Percentiles rank a stretch among this genome's conserved stretches.
phyloP scores from a whole-genome alignment of 139 green algal species.

The Ettlia oleoabundans region DNA sequence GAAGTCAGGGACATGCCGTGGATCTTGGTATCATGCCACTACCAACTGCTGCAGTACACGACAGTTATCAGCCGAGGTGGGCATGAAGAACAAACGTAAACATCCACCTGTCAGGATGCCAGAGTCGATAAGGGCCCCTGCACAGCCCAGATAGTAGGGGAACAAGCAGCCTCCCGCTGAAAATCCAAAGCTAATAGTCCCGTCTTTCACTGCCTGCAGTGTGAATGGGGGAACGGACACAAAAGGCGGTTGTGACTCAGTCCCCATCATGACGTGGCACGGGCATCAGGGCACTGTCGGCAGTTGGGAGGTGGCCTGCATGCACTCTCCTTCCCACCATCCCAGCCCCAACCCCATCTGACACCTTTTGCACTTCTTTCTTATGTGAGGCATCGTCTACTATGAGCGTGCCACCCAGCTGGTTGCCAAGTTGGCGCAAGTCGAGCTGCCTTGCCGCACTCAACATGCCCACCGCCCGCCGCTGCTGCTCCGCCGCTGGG shows the following conservation, averaged over 20 bases:
- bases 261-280: no score
- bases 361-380: slow-evolving; percentile 22
- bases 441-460: background rate
- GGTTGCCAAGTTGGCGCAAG: background rate
- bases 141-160: slow-evolving; percentile 73
- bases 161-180: slow-evolving; percentile 65
- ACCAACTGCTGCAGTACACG: no score
- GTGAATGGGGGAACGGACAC: no score
- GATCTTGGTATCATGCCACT: no score
- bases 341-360: background rate
- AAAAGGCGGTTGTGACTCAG: background rate
- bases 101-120: slow-evolving; percentile 58
- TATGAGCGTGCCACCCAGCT: slow-evolving; percentile 30
- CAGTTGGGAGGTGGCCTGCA: background rate
- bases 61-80: no score
- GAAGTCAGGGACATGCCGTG: no score
- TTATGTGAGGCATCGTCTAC: slow-evolving; percentile 30
- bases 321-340: background rate
- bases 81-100: no score
- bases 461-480: background rate
- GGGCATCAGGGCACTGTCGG: no score
- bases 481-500: background rate
- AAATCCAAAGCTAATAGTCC: slow-evolving; percentile 48
- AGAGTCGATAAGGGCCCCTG: slow-evolving; percentile 46
- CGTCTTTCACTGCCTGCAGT: slow-evolving; percentile 11